Percentiles rank a stretch among this genome's conserved stretches.
Evolutionary conservation across 768 basidiomycete genomes (phyloP).

Genomic region (Kwoniella newhampshirensis): DNA sequence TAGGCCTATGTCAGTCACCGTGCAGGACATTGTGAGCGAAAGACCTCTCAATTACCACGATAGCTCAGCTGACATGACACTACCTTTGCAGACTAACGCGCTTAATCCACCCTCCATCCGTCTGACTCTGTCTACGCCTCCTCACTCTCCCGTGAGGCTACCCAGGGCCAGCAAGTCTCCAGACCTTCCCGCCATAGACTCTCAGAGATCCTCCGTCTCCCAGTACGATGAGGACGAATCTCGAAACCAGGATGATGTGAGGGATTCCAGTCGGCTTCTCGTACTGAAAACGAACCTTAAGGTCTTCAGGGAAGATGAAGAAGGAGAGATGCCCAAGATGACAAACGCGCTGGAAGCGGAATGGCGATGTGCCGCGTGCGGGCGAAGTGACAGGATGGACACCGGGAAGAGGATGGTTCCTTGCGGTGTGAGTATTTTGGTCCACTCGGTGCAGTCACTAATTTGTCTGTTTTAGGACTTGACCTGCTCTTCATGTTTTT

Average conservation of each 20-base stretch:
- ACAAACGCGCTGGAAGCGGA: neutral
- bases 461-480: slow-evolving; percentile 20
- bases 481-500: slow-evolving; percentile 37
- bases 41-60: neutral
- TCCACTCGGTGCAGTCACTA: slow-evolving; percentile 1
- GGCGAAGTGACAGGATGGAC: neutral
- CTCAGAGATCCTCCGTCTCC: neutral
- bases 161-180: slow-evolving; percentile 10
- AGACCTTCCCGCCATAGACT: slow-evolving; percentile 7
- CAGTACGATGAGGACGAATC: too few relatives aligned
- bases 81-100: neutral
- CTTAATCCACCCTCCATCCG: too few relatives aligned
- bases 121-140: neutral
- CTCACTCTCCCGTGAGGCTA: neutral
- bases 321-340: too few relatives aligned
- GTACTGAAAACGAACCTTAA: too few relatives aligned
- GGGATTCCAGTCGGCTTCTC: too few relatives aligned
- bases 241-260: too few relatives aligned
- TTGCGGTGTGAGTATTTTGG: slow-evolving; percentile 29
- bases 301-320: too few relatives aligned
- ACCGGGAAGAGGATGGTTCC: slow-evolving; percentile 29
- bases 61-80: neutral
- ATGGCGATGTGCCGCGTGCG: slow-evolving; percentile 15
- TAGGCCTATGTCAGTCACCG: neutral
- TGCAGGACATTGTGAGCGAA: neutral